A percentile compares a stretch with the other conserved stretches of the same genome.
phyloP scores from a whole-genome alignment of 495 filamentous ascomycete genomes.

The Amniculicola lignicola region DNA sequence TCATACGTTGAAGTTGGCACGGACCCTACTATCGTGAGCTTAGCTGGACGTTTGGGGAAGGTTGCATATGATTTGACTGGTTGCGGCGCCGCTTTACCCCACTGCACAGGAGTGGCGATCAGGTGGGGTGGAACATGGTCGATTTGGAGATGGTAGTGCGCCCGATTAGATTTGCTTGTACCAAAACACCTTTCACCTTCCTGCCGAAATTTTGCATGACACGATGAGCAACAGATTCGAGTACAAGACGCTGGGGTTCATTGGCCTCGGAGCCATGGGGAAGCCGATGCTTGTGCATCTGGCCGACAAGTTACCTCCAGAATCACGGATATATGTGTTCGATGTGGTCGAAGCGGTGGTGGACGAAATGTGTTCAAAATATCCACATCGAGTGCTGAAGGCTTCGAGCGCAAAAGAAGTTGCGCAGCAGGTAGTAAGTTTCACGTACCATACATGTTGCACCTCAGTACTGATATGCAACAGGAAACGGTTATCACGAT shows the following conservation, averaged over 20 bases:
- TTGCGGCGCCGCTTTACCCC: no score
- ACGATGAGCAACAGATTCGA: conserved; percentile 10
- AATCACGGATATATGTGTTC: conserved; percentile 41
- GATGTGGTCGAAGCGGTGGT: conserved; percentile 42
- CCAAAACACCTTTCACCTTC: background rate
- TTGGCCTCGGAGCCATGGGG: conserved; percentile 52
- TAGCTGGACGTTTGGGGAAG: no score
- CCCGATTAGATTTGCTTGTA: background rate
- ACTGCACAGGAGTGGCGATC: no score
- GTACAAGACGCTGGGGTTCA: conserved; percentile 44
- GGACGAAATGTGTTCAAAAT: conserved; percentile 39
- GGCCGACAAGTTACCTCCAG: conserved; percentile 40
- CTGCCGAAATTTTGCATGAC: background rate
- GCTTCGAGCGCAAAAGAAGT: conserved; percentile 43
- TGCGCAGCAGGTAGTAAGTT: conserved; percentile 45
- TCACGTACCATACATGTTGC: background rate
- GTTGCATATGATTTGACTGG: no score
- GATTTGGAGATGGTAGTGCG: no score
- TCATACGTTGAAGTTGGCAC: no score
- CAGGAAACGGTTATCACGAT: conserved; percentile 42
- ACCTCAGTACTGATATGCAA: conserved; percentile 1
- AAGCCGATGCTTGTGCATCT: conserved; percentile 47
- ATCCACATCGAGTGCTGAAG: conserved; percentile 33
- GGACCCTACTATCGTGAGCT: no score
- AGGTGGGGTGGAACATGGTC: no score